Conservation (phyloP, 129 eudicot genomes). For the Arctium lappa region DNA sequence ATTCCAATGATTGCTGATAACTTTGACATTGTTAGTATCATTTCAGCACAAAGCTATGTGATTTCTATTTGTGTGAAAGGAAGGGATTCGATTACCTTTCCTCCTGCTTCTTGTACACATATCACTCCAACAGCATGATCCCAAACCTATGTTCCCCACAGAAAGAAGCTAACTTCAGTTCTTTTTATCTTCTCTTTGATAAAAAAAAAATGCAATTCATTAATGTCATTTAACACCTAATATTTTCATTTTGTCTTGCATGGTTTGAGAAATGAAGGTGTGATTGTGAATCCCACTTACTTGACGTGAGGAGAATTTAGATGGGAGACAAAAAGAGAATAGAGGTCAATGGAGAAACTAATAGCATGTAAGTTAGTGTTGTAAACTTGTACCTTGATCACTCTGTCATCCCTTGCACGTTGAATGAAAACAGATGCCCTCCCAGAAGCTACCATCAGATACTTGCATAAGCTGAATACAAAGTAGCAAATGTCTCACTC, state of each 20-base stretch:
- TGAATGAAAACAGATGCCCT: conserved; percentile 80
- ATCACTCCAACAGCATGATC: conserved; percentile 96
- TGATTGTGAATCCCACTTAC: not conserved
- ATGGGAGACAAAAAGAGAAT: not conserved
- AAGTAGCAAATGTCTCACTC: not conserved
- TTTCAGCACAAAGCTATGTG: not conserved
- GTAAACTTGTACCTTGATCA: conserved; percentile 52
- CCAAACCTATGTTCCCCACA: conserved; percentile 58
- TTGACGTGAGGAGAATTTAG: not conserved
- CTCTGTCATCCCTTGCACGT: conserved; percentile 48
- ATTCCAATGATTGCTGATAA: not conserved
- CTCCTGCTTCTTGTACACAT: conserved; percentile 95
- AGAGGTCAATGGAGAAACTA: not conserved
- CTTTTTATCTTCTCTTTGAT: not conserved
- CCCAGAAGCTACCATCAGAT: conserved; percentile 91
- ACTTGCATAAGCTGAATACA: conserved; percentile 75
- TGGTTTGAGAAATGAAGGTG: not conserved
- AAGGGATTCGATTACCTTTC: conserved; percentile 57
- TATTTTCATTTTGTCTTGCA: not conserved
- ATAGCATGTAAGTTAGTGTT: not conserved
- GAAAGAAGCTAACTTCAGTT: conserved; percentile 1
- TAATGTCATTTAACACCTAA: not conserved
- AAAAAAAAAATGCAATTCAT: not conserved
- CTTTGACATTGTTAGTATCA: not conserved
- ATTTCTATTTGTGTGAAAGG: not conserved